Base-by-base conservation (phyloP, 306 rosid species). In the Bauhinia variegata region DNA sequence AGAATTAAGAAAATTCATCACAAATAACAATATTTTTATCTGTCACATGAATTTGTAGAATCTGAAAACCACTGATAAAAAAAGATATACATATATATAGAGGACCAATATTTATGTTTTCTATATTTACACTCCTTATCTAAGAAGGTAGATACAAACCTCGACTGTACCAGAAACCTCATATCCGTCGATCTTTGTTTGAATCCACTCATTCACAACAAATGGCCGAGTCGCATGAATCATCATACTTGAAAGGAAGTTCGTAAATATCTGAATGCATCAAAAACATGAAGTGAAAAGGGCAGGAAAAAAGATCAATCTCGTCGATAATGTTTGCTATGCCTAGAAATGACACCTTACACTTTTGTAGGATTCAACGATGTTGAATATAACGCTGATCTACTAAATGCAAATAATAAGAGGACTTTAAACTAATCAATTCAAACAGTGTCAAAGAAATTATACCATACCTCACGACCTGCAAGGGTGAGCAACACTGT, bases 141-240 rank as follows among this genome's bases (percentile, higher is more conserved):
- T 43, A 63, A 56, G 57, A 59, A 55, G 69, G 54, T 71, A 68
- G 58, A 59, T 50, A 79, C 99, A 82, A 71, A 90, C 97, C 99
- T 95, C 99, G 31, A 90, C 92, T 19, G 95, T 90, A 62, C 99
- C 97, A 82, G 97, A 95, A 79, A 95, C 99, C 81, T 95, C 99
- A 62, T 95, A 95, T 72, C 99, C 99, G 71, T 95, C 85, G 51
- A 95, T 95, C 83, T 90, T 95, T 7, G 95, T 90, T 83, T 95
- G 96, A 79, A 95, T 90, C 99, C 99, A 95, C 82, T 95, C 99
- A 16, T 88, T 86, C 58, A 80, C 32, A 79, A 90, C 82, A 88
- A 95, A 90, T 48, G 99, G 99, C 41, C 92, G 82, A 43, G 99
- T 95, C 60, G 95, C 82, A 57, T 95, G 97, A 71, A 95, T 90